Base-by-base conservation (phyloP, 2,329 filamentous ascomycete species). In the Neofusicoccum sp. region DNA sequence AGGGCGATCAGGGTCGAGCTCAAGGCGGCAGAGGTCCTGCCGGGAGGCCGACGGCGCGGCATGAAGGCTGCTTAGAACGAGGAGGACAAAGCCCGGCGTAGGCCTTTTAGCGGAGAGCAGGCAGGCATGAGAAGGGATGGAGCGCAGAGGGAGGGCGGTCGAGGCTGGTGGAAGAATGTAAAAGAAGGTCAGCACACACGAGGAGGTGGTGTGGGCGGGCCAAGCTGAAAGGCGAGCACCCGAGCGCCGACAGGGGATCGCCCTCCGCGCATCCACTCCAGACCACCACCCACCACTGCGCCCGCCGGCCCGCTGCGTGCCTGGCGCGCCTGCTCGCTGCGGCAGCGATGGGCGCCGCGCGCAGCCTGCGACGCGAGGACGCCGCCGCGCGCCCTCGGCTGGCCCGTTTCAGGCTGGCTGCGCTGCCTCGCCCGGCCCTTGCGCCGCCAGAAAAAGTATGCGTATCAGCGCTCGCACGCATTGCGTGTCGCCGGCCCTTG, bases 31-130 rank as follows among this genome's bases (percentile, higher is more conserved):
- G 72, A 71, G 71, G 72, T 71, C 69, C 72, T 73, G 69, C 74
- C 74, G 66, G 74, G 75, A 71, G 75, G 75, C 70, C 75, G 73
- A 70, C 74, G 75, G 67, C 73, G 74, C 66, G 75, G 74, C 75
- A 77, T 77, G 64, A 66, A 63, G 61, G 33, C 49, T 49, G 50
- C 48, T 62, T 62, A 62, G 49, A 54, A 50, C 33, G 44, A 41
- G 41, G 49, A 56, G n/a, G 49, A 56, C 61, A 47, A 45, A 56
- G 61, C 61, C 61, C 50, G 61, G 43, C 44, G 41, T 47, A 62
- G 61, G 61, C 61, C 61, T 62, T 45, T 62, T 45, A 34, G 39
- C 43, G 61, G 49, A 29, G 48, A 62, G 61, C 48, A 52, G 61
- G 14, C 34, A 62, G 61, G 61, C 61, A 62, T 62, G 37, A 62